phyloP scores from a whole-genome alignment of 805 yeast species.

The Nakazawaea pomicola region DNA sequence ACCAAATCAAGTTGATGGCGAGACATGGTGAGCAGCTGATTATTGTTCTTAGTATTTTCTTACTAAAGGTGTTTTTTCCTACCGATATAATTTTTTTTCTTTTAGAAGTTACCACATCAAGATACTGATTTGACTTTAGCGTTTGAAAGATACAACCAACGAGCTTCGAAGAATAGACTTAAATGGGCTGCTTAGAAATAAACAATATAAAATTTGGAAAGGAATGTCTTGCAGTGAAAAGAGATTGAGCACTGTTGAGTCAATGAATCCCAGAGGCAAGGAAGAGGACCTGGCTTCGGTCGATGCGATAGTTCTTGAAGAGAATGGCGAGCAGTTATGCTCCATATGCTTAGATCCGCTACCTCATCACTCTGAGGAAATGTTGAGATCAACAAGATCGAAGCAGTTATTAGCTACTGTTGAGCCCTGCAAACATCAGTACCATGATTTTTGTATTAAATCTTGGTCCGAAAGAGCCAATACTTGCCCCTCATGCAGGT shows the following conservation, averaged over 20 bases:
- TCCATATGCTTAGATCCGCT: slow-evolving; percentile 27
- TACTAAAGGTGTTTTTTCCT: not conserved
- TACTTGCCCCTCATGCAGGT: slow-evolving; percentile 31
- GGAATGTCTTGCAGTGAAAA: no score
- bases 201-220: no score
- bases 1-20: slow-evolving; percentile 84
- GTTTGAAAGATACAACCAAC: no score
- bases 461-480: slow-evolving; percentile 31
- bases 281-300: not conserved
- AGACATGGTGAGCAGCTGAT: slow-evolving; percentile 52
- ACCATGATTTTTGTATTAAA: slow-evolving; percentile 29
- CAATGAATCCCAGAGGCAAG: no score
- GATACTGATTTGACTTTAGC: no score
- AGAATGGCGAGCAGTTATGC: slow-evolving; percentile 19
- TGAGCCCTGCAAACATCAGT: slow-evolving; percentile 28
- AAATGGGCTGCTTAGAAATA: no score
- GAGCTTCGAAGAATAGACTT: no score
- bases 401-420: slow-evolving; percentile 22
- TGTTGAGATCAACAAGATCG: slow-evolving; percentile 19
- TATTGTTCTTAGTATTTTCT: not conserved
- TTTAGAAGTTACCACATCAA: not conserved
- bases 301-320: not conserved
- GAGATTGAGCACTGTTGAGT: no score
- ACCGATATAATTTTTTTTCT: not conserved
- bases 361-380: slow-evolving; percentile 14